These are phyloP conservation scores for Lentinus brumalis DNA, from an alignment of 768 basidiomycete species.

Conservation along the genomic window DNA sequence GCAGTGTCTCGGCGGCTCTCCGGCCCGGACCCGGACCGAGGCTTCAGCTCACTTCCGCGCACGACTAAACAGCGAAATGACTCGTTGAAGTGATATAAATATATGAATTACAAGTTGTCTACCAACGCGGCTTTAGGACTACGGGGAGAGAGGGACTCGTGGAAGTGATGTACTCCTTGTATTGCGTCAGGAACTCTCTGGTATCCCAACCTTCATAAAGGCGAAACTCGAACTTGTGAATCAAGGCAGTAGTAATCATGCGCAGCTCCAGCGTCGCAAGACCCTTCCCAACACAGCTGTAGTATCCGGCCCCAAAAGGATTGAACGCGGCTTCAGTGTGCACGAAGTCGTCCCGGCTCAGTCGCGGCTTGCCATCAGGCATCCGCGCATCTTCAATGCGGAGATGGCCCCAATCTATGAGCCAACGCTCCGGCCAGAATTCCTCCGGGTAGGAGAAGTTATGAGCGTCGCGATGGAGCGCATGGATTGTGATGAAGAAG, in stretches of 20 bases:
- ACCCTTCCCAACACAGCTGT: conserved; percentile 50
- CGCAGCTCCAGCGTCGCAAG: conserved; percentile 41
- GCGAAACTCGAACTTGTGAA: conserved; percentile 36
- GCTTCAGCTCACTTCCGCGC: too few relatives aligned
- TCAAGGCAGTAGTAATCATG: conserved; percentile 29
- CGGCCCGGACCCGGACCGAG: too few relatives aligned
- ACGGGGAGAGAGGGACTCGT: conserved; percentile 28
- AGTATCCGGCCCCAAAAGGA: conserved; percentile 48
- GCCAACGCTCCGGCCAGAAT: conserved; percentile 49
- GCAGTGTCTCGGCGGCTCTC: too few relatives aligned
- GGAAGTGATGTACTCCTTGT: conserved; percentile 33
- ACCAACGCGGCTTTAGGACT: neutral
- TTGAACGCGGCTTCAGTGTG: conserved; percentile 36
- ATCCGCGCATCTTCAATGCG: neutral
- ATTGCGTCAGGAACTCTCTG: conserved; percentile 26
- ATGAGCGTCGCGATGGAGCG: conserved; percentile 44
- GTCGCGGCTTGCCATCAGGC: neutral
- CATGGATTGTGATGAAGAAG: conserved; percentile 37
- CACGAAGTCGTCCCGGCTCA: conserved; percentile 1
- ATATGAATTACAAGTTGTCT: too few relatives aligned
- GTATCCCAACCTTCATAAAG: conserved; percentile 33
- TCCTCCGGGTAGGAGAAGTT: conserved; percentile 45
- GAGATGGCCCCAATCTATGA: conserved; percentile 22
- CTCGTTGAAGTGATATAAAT: too few relatives aligned
- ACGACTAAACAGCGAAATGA: too few relatives aligned